Percentiles rank a stretch among this genome's conserved stretches.
phyloP scores from a whole-genome alignment of 148 eudicot genomes.

The Nyssa sinensis region DNA sequence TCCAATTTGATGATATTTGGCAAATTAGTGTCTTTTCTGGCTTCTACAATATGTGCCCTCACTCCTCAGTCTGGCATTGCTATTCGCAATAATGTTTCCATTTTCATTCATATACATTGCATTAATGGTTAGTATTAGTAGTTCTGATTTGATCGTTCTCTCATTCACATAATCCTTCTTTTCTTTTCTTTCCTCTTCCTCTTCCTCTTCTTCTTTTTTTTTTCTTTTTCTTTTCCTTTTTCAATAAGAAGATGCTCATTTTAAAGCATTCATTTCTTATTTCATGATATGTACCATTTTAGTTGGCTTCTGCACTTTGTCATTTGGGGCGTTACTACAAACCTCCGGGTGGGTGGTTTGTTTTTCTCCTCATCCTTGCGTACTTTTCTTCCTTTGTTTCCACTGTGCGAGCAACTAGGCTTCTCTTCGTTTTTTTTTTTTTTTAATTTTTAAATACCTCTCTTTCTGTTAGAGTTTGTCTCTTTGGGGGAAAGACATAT shows the following conservation, averaged over 20 bases:
- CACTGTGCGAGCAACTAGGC: no score
- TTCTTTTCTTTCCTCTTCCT: not conserved
- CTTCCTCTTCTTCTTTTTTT: no score
- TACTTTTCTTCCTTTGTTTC: no score
- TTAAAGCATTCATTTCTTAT: not conserved
- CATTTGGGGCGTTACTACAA: no score
- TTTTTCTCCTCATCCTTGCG: no score
- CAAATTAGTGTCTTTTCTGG: not conserved
- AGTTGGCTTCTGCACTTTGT: not conserved
- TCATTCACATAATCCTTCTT: not conserved
- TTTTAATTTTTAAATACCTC: no score
- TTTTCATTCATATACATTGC: not conserved
- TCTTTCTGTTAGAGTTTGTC: no score
- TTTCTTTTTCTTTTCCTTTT: not conserved
- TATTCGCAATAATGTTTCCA: not conserved
- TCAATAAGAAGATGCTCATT: no score
- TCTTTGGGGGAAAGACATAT: no score
- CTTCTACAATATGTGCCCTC: not conserved
- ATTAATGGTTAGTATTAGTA: not conserved
- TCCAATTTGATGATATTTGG: not conserved
- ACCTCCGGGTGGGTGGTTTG: no score
- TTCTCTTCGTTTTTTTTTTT: no score
- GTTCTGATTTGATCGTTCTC: not conserved
- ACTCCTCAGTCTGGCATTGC: not conserved
- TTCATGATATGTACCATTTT: not conserved